These are phyloP conservation scores for Fusarium pilosicola DNA, from an alignment of 2,329 filamentous ascomycete species.

Conservation along the genomic window DNA sequence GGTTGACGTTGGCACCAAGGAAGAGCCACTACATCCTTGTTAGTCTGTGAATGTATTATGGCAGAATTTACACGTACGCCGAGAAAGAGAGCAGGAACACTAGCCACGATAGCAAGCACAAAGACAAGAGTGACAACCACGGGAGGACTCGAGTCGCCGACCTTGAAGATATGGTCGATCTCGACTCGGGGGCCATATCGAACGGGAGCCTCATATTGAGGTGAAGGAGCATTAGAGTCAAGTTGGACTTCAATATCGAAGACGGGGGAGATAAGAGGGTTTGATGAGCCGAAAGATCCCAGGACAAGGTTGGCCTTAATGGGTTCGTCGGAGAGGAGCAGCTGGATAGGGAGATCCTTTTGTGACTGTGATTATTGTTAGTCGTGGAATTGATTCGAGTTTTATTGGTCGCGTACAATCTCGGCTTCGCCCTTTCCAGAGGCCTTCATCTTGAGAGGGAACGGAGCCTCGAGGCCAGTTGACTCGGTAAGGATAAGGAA, in stretches of 20 bases:
- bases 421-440: slow-evolving; percentile 87
- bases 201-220: slow-evolving; percentile 72
- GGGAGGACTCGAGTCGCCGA: slow-evolving; percentile 82
- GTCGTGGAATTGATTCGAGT: slow-evolving; percentile 4
- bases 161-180: slow-evolving; percentile 91
- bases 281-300: slow-evolving; percentile 82
- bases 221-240: slow-evolving; percentile 69
- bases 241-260: slow-evolving; percentile 78
- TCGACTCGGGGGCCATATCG: slow-evolving; percentile 86
- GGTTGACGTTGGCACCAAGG: slow-evolving; percentile 84
- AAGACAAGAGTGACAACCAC: slow-evolving; percentile 84
- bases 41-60: slow-evolving; percentile 14
- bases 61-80: slow-evolving; percentile 62
- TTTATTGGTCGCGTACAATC: slow-evolving; percentile 68
- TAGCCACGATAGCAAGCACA: slow-evolving; percentile 74
- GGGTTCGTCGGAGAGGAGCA: slow-evolving; percentile 73
- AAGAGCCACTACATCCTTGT: slow-evolving; percentile 72
- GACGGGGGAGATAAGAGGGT: slow-evolving; percentile 72
- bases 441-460: slow-evolving; percentile 84
- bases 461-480: slow-evolving; percentile 86
- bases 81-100: slow-evolving; percentile 78
- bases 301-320: slow-evolving; percentile 85
- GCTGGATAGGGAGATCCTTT: slow-evolving; percentile 87
- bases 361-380: slow-evolving; percentile 70
- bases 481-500: slow-evolving; percentile 85